A percentile compares a stretch with the other conserved stretches of the same genome.
phyloP scores from a whole-genome alignment of 257 asterid genomes.

The Solanum tarapatanum region DNA sequence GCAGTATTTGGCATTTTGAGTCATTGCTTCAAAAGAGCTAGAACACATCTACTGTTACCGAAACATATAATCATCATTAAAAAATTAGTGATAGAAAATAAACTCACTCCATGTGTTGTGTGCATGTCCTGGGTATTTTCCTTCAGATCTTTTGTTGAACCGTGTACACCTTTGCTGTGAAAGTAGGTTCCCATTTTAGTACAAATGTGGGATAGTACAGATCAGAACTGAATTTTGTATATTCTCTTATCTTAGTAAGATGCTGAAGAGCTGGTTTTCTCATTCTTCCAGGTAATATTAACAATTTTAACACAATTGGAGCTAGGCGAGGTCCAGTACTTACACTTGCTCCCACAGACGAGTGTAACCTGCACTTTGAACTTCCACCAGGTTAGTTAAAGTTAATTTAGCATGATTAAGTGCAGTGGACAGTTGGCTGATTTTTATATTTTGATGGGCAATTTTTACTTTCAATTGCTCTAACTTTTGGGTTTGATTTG shows the following conservation, averaged over 20 bases:
- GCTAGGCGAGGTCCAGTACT: conserved; percentile 73
- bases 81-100: neutral
- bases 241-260: conserved; percentile 1
- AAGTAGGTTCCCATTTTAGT: neutral
- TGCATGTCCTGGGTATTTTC: neutral
- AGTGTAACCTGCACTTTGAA: conserved; percentile 73
- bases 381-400: conserved; percentile 69
- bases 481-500: neutral
- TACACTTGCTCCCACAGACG: conserved; percentile 70
- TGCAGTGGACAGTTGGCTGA: neutral
- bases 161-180: neutral
- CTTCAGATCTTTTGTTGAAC: neutral
- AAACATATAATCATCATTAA: neutral
- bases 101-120: neutral
- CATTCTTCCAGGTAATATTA: conserved; percentile 57
- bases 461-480: neutral
- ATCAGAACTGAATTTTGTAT: neutral
- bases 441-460: neutral
- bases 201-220: neutral
- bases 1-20: neutral
- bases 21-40: neutral
- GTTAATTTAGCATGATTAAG: neutral
- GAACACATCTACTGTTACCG: neutral
- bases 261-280: conserved; percentile 10
- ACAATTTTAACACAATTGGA: conserved; percentile 91